Conservation (phyloP, 495 filamentous ascomycete genomes). For the Aspergillus biplanus region DNA sequence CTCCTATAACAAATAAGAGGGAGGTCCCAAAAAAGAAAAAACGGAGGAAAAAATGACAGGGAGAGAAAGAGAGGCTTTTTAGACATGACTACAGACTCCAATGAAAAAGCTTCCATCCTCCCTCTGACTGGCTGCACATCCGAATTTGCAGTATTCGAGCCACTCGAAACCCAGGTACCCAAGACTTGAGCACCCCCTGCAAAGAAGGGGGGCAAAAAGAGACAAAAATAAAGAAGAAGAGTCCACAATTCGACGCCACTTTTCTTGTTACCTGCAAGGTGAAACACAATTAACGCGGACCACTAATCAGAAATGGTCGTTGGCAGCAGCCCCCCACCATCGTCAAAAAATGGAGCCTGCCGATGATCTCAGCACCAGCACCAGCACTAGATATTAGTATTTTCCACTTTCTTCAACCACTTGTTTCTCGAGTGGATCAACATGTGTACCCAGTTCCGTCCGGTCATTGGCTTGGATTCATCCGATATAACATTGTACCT, state of each 20-base stretch:
- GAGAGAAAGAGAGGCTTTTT: too few species aligned
- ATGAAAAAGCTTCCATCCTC: too few species aligned
- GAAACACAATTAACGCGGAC: conserved; percentile 16
- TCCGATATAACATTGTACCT: neutral
- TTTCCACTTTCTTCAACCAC: neutral
- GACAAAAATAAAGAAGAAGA: conserved; percentile 4
- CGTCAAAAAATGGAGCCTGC: neutral
- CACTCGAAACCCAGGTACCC: too few species aligned
- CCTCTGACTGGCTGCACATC: too few species aligned
- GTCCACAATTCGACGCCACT: conserved; percentile 15
- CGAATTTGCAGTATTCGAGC: too few species aligned
- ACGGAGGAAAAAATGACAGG: too few species aligned
- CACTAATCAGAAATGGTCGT: conserved; percentile 17
- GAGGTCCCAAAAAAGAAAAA: too few species aligned
- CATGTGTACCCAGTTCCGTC: neutral
- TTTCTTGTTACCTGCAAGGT: conserved; percentile 22
- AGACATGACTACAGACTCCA: too few species aligned
- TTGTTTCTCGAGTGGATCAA: neutral
- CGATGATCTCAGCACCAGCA: neutral
- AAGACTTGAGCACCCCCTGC: too few species aligned
- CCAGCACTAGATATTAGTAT: neutral
- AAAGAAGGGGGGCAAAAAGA: neutral
- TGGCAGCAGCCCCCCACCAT: conserved; percentile 5
- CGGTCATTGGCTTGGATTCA: neutral
- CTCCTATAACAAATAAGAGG: too few species aligned